Evolutionary conservation across 768 basidiomycete species (phyloP).

Genomic region (Collybiopsis luxurians): DNA sequence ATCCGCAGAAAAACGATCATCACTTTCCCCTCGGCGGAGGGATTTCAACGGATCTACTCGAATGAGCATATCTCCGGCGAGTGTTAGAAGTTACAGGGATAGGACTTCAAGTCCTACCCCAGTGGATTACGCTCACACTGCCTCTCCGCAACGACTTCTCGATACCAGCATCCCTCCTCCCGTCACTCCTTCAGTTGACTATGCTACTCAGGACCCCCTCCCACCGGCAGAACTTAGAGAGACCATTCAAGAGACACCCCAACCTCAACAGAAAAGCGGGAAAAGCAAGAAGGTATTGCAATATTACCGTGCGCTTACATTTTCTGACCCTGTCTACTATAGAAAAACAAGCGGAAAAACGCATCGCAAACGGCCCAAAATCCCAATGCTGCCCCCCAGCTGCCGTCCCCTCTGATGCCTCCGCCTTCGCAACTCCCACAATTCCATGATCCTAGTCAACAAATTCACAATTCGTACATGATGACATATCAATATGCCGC

Average conservation of each 20-base stretch:
- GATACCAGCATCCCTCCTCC: conserved; percentile 33
- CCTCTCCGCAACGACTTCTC: conserved; percentile 16
- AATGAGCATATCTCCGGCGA: conserved; percentile 54
- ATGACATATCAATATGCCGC: background rate
- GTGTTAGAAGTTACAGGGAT: conserved; percentile 55
- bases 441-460: background rate
- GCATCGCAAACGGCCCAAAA: conserved; percentile 10
- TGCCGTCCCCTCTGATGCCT: conserved; percentile 25
- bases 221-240: conserved; percentile 23
- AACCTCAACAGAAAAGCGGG: conserved; percentile 1
- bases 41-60: conserved; percentile 32
- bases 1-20: conserved; percentile 16
- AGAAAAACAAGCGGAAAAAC: conserved; percentile 5
- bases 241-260: conserved; percentile 24
- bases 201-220: conserved; percentile 45
- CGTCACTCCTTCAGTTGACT: conserved; percentile 38
- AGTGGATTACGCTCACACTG: conserved; percentile 40
- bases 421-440: conserved; percentile 11
- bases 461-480: background rate
- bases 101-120: conserved; percentile 49
- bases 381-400: conserved; percentile 10
- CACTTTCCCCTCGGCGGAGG: conserved; percentile 40
- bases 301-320: too few relatives aligned
- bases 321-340: background rate
- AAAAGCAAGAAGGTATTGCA: conserved; percentile 5